Base-by-base conservation (phyloP, 1,284 basidiomycete genomes). In the Coniferiporia sulphurascens region DNA sequence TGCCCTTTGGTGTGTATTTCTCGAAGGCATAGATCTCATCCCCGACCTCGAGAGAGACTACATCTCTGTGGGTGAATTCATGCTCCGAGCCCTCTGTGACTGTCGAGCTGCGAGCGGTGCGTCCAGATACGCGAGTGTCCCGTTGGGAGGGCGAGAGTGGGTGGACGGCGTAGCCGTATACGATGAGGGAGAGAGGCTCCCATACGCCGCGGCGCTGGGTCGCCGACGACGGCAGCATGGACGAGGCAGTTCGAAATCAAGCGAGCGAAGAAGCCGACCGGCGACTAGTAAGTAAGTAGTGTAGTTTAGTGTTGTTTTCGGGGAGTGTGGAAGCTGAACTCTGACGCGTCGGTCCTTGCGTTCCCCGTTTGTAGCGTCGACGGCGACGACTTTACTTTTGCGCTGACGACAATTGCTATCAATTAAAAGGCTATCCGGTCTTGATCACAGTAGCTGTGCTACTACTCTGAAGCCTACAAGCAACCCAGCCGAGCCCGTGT, bases 1-100 rank as follows among this genome's bases (percentile, higher is more conserved):
- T 89, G 63, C 79, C 82, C 61, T 76, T 78, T 27, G 87, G 87
- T 0, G 80, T 85, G 71, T 93, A 95, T 70, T 87, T 87, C 74
- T 97, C 94, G 68, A 97, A 96, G 22, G 94, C 93, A 75, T 98
- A 98, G 43, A 98, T 87, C 71, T 98, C 95, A 71, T 98, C 95
- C 54, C 96, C 96, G 21, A 98, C 87, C 64, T 92, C 90, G 54
- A 92, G 78, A 15, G 84, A 81, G 38, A 91, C 89, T n/a, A 91
- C 85, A 62, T 91, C 88, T 59, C 83, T 79, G 73, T 87, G 81
- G 0, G 81, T 77, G 38, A 80, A 75, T 56, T 83, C 78, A 51
- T 89, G 86, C 55, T 86, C 86, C 1, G 86, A 88, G 32, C 75
- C 79, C 65, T 89, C 87, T 5, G 87, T 89, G 63, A 86, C 84